Evolutionary conservation across 169 alveolate species (phyloP).

Genomic region (Plasmodium billcollinsi): DNA sequence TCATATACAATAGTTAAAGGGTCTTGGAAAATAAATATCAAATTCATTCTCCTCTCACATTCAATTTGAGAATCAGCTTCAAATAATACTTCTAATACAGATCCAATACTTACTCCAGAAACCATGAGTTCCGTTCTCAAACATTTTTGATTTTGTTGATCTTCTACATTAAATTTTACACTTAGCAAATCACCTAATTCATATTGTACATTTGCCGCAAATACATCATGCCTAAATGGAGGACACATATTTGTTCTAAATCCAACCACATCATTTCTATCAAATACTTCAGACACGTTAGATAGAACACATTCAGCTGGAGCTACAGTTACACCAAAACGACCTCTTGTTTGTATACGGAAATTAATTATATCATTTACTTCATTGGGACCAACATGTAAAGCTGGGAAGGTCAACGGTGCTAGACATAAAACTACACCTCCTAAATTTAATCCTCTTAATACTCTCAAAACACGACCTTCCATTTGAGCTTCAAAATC

Average conservation of each 20-base stretch:
- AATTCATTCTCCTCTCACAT: conserved; percentile 88
- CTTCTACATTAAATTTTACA: conserved; percentile 87
- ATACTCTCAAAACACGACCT: conserved; percentile 82
- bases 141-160: conserved; percentile 89
- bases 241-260: conserved; percentile 86
- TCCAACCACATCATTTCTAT: conserved; percentile 94
- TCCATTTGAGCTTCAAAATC: conserved; percentile 88
- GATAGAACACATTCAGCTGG: conserved; percentile 92
- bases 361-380: conserved; percentile 86
- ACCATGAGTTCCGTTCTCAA: conserved; percentile 91
- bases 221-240: conserved; percentile 84
- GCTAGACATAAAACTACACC: conserved; percentile 92
- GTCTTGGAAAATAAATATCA: conserved; percentile 91
- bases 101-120: conserved; percentile 93
- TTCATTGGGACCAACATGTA: conserved; percentile 77
- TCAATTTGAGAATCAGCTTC: conserved; percentile 91
- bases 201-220: conserved; percentile 89
- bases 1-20: conserved; percentile 86
- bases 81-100: conserved; percentile 92
- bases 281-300: conserved; percentile 90
- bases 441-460: conserved; percentile 88
- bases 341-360: conserved; percentile 88
- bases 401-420: conserved; percentile 89
- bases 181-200: conserved; percentile 87
- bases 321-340: conserved; percentile 95